Base-by-base conservation (phyloP, 2,329 filamentous ascomycete genomes). In the Phialophora verrucosa region DNA sequence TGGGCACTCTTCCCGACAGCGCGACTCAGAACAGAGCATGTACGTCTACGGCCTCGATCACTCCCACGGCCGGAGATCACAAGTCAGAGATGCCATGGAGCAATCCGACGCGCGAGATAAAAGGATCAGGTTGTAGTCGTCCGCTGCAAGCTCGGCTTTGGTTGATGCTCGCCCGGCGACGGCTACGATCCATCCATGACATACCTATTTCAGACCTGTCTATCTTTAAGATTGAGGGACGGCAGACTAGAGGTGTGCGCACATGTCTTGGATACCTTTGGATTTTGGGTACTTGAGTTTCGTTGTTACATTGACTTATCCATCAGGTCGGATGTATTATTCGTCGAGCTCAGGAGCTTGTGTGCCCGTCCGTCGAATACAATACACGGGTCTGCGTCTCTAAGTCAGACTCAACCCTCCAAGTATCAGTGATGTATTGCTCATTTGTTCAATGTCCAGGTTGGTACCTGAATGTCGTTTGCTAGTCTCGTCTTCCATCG, bases 231-330 rank as follows among this genome's bases (percentile, higher is more conserved):
- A 64, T 76, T 76, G 77, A 83, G 78, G 81, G 79, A 78, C 77
- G 78, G 78, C 79, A 81, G 84, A 85, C 84, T 86, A 85, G 83
- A 81, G 83, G 82, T 80, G 80, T 73, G 83, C 83, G 79, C 78
- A 85, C 82, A 85, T 76, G 25, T 4, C 17, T 8, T n/a, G 17
- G 38, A 44, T 20, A 0, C 32, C 32, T 20, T n/a, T n/a, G 2
- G 17, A 6, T n/a, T 44, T 44, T 6, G 2, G 38, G 3, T 44
- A 11, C 38, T 6, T 7, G 38, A 42, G 31, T 42, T n/a, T n/a
- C 14, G 17, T n/a, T 17, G 38, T 7, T 42, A 7, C 5, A 42
- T 17, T 7, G 38, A 42, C 38, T 42, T 42, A 5, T 2, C 4
- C 38, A n/a, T 42, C 38, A 3, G 17, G 38, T 2, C 8, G 38